These are phyloP conservation scores for Saccharomycopsis synnaedendra DNA, from an alignment of 805 yeast species.

Conservation along the genomic window DNA sequence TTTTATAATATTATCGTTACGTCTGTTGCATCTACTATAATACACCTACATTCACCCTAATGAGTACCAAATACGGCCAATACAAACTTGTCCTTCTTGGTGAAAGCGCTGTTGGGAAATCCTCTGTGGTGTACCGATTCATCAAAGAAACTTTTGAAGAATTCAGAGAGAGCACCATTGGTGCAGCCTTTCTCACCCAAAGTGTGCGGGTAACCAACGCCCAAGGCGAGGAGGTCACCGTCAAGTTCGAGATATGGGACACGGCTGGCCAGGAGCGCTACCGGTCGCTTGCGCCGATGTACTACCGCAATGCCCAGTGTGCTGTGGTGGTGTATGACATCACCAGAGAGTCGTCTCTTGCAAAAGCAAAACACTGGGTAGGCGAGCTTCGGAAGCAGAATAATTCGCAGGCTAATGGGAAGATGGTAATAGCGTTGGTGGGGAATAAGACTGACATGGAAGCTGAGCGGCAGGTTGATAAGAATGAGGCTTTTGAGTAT, in stretches of 20 bases:
- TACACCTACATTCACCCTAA: neutral
- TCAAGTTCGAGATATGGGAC: constrained; percentile 78
- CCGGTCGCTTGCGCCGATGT: constrained; percentile 72
- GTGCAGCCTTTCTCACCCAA: constrained; percentile 76
- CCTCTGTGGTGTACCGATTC: constrained; percentile 56
- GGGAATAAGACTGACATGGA: constrained; percentile 64
- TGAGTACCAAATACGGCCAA: constrained; percentile 28
- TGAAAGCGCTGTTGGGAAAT: constrained; percentile 62
- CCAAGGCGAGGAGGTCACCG: constrained; percentile 39
- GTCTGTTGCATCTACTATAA: too few relatives aligned
- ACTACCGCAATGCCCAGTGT: constrained; percentile 70
- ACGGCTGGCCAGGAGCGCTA: constrained; percentile 82
- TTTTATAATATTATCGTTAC: too few relatives aligned
- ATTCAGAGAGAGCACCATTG: constrained; percentile 68
- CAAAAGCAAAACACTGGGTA: constrained; percentile 67
- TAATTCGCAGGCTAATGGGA: constrained; percentile 47
- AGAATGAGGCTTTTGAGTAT: constrained; percentile 39
- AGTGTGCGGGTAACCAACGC: constrained; percentile 21
- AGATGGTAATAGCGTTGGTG: constrained; percentile 55
- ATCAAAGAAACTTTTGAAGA: constrained; percentile 67
- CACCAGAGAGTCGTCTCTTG: constrained; percentile 51
- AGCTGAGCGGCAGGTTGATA: constrained; percentile 33
- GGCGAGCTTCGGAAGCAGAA: constrained; percentile 44
- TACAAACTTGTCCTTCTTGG: constrained; percentile 53
- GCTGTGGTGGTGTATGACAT: constrained; percentile 73